Conservation (phyloP, 805 yeast genomes). For the Candida coquimbonensis region DNA sequence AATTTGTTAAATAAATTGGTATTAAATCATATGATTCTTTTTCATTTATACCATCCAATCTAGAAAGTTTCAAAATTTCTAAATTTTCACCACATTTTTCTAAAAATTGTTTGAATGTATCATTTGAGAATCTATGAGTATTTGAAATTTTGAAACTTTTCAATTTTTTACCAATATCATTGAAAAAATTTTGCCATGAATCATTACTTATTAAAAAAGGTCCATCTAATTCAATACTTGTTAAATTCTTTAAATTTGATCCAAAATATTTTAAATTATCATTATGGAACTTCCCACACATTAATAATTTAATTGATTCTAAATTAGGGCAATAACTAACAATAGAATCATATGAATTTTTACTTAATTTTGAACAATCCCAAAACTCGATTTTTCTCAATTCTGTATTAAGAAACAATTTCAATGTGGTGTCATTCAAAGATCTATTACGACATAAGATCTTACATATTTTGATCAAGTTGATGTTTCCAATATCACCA, state of each 20-base stretch:
- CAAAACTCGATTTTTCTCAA: conserved; percentile 61
- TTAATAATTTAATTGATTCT: conserved; percentile 57
- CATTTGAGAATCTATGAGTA: conserved; percentile 76
- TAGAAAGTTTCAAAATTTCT: conserved; percentile 49
- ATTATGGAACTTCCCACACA: conserved; percentile 91
- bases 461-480: conserved; percentile 62
- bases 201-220: conserved; percentile 75
- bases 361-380: conserved; percentile 83
- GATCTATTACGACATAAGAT: conserved; percentile 82
- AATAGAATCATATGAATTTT: conserved; percentile 57
- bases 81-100: conserved; percentile 54
- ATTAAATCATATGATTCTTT: conserved; percentile 52
- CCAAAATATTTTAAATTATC: conserved; percentile 61
- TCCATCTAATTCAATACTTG: conserved; percentile 68
- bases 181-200: conserved; percentile 75
- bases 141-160: conserved; percentile 58
- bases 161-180: conserved; percentile 45
- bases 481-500: conserved; percentile 78
- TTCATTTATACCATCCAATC: conserved; percentile 66
- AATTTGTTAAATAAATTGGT: conserved; percentile 51
- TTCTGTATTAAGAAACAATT: conserved; percentile 62
- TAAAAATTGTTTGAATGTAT: conserved; percentile 53
- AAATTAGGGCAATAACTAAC: conserved; percentile 76
- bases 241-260: conserved; percentile 49
- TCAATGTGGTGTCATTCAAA: conserved; percentile 61